A percentile compares a stretch with the other conserved stretches of the same genome.
Conservation (phyloP, 208 protist species). For the Crithidia fasciculata region DNA sequence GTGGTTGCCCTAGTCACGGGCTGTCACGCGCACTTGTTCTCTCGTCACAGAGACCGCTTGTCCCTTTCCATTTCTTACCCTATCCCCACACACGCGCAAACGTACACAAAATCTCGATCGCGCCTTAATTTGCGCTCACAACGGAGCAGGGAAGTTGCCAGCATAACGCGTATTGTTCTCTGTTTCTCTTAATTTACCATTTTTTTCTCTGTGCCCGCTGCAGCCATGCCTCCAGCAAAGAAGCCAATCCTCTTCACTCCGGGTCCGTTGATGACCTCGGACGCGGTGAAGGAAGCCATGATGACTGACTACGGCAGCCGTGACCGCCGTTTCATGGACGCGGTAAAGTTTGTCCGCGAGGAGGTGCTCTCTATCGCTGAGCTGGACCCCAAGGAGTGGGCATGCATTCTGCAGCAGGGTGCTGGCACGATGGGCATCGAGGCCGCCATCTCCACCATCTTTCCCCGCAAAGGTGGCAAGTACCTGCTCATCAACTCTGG, state of each 20-base stretch:
- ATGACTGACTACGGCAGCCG: constrained; percentile 82
- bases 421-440: constrained; percentile 88
- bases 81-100: background rate
- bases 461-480: constrained; percentile 60
- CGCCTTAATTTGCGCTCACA: no score
- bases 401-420: constrained; percentile 79
- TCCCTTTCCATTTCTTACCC: background rate
- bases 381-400: constrained; percentile 59
- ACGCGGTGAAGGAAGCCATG: constrained; percentile 82
- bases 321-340: constrained; percentile 77
- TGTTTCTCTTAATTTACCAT: background rate
- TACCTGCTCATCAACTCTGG: constrained; percentile 85
- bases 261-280: constrained; percentile 80
- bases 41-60: no score
- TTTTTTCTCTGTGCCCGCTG: background rate
- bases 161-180: no score
- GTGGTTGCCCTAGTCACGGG: no score
- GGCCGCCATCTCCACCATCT: constrained; percentile 70
- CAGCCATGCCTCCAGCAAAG: constrained; percentile 14
- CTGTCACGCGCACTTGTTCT: no score
- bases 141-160: no score
- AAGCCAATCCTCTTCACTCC: constrained; percentile 85
- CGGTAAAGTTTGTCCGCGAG: constrained; percentile 69
- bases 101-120: no score
- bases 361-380: constrained; percentile 57